Evolutionary conservation across 768 basidiomycete species (phyloP), one percentile per base, ranked within the genome.

Genomic region (Termitomyces sp.): DNA sequence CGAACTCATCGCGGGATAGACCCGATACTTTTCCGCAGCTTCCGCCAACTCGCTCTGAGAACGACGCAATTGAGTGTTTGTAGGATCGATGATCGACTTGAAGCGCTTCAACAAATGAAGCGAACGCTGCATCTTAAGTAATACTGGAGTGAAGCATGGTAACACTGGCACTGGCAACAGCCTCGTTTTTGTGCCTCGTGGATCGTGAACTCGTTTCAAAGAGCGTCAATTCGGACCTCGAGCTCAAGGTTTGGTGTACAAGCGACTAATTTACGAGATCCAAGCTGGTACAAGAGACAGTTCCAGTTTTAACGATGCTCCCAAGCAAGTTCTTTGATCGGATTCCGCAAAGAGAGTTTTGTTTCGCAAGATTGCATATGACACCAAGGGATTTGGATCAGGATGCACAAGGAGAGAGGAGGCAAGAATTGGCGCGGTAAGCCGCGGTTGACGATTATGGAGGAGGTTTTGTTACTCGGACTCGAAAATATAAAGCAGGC

Each of bases 401-500:
- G 65, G 80, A 82, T 53, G 85, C 82, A n/a, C n/a, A n/a, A n/a
- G n/a, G 38, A 77, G 78, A 44, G 83, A 87, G 61, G 83, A 85
- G 59, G 76, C 68, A 15, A 77, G 76, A 53, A 64, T 80, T 54
- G 86, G 87, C 3, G 88, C 87, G n/a, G 84, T 81, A 70, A 79
- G 70, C 96, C 96, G 3, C 77, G 78, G 55, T 74, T 99, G 62
- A 99, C 96, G 26, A 80, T 99, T 54, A 90, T 98, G 90, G 96
- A 99, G 74, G 97, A 99, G 75, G 86, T 99, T 6, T 74, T 98
- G 58, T 70, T 99, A 55, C 73, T 99, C 12, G 96, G 97, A 5
- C 74, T 99, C 56, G 98, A 98, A 70, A 96, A 98, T 74, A 95
- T n/a, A n/a, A n/a, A 94, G 67, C 93, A 96, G 76, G 93, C 93